Evolutionary conservation across 495 filamentous ascomycete genomes (phyloP).

Genomic region (Xylaria bambusicola): DNA sequence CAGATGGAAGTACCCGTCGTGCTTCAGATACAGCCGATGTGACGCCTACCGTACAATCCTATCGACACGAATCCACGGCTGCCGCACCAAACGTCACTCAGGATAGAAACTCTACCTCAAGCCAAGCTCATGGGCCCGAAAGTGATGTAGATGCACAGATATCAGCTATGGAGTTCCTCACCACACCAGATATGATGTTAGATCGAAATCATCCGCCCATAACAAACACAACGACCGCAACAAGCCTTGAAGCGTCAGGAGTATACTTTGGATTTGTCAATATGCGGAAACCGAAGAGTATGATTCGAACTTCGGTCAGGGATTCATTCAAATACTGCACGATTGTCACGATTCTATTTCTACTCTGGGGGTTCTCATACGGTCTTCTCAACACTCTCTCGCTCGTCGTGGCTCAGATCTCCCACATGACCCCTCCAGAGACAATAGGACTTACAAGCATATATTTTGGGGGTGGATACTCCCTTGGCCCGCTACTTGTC

Average conservation of each 20-base stretch:
- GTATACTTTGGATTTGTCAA: slow-evolving; percentile 82
- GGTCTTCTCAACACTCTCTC: slow-evolving; percentile 79
- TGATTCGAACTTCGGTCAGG: slow-evolving; percentile 57
- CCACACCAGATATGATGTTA: slow-evolving; percentile 49
- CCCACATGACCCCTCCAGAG: slow-evolving; percentile 38
- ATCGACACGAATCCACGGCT: slow-evolving; percentile 12
- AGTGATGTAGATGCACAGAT: slow-evolving; percentile 40
- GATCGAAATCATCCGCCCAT: slow-evolving; percentile 1
- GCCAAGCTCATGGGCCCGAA: slow-evolving; percentile 18
- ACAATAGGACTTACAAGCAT: slow-evolving; percentile 42
- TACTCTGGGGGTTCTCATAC: slow-evolving; percentile 87
- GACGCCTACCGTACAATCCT: slow-evolving; percentile 20
- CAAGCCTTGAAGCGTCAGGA: slow-evolving; percentile 9
- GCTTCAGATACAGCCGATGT: slow-evolving; percentile 19
- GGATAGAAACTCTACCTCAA: slow-evolving; percentile 25
- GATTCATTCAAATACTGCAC: slow-evolving; percentile 55
- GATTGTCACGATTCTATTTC: slow-evolving; percentile 77
- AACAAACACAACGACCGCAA: slow-evolving; percentile 2
- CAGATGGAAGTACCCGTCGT: slow-evolving; percentile 33
- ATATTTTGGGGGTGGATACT: slow-evolving; percentile 58
- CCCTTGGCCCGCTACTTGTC: slow-evolving; percentile 65
- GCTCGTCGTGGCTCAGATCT: slow-evolving; percentile 48
- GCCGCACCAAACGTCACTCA: slow-evolving; percentile 10
- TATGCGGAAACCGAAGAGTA: slow-evolving; percentile 73
- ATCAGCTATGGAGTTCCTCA: slow-evolving; percentile 60